Evolutionary conservation across 768 basidiomycete genomes (phyloP).

Genomic region (Suillus ampliporus): DNA sequence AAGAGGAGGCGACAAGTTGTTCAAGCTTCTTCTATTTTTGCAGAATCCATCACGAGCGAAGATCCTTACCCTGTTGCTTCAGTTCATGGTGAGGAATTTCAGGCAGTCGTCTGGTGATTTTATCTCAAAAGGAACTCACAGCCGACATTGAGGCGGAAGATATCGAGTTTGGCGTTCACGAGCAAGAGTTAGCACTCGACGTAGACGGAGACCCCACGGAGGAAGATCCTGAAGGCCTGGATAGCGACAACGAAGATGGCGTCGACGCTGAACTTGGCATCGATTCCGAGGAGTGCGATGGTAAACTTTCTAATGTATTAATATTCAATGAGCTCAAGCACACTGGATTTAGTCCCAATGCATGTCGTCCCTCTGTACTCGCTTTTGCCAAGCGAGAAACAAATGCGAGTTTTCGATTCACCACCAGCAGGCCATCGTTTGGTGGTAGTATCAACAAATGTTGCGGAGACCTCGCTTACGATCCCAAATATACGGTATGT

Average conservation of each 20-base stretch:
- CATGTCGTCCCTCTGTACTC: conserved; percentile 95
- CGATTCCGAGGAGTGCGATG: conserved; percentile 69
- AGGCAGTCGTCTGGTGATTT: neutral
- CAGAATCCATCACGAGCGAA: conserved; percentile 23
- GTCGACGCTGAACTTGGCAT: conserved; percentile 58
- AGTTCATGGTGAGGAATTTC: conserved; percentile 22
- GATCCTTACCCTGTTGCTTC: conserved; percentile 20
- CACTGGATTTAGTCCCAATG: conserved; percentile 72
- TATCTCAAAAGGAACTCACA: conserved; percentile 27
- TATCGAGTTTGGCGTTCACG: conserved; percentile 63
- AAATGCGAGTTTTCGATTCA: conserved; percentile 89
- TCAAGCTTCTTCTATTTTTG: conserved; percentile 35
- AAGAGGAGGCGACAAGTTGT: conserved; percentile 41
- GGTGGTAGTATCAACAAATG: conserved; percentile 94
- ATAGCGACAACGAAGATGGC: conserved; percentile 71
- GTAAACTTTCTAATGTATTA: conserved; percentile 42
- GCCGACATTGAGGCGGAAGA: conserved; percentile 86
- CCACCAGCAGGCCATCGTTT: conserved; percentile 84
- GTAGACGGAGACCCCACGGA: conserved; percentile 65
- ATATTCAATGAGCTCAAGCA: conserved; percentile 3
- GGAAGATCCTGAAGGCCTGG: conserved; percentile 75
- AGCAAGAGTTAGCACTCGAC: conserved; percentile 66
- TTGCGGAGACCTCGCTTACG: conserved; percentile 96
- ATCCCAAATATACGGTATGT: conserved; percentile 98
- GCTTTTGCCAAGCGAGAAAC: conserved; percentile 88